Evolutionary conservation across 225 moss, liverwort and hornwort genomes (phyloP), one percentile per base, ranked within the genome.

Genomic region (Asterella californica): DNA sequence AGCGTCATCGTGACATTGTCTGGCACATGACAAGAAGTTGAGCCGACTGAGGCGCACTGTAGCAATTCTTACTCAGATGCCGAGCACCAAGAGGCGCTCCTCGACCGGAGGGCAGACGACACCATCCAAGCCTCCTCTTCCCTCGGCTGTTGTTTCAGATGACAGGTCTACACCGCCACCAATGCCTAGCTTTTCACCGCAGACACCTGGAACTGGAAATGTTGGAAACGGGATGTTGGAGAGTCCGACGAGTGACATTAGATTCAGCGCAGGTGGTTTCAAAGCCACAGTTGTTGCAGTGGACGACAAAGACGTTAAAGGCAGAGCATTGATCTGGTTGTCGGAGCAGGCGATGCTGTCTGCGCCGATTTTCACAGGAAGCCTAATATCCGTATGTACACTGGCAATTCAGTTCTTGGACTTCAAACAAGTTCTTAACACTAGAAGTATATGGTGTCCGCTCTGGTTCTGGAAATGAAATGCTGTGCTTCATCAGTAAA

Each of bases 331-430:
- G 19, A 76, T 97, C 15, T 97, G 93, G 93, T 89, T 97, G 87
- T 97, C 97, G 27, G 93, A 97, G 81, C 91, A 91, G 71, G 91
- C 92, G 0, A 97, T 97, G 97, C 86, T 92, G 36, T 82, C 97
- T 6, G 82, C 85, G 2, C 79, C 83, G 55, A 81, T 93, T n/a
- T 81, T 82, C 8, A 94, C 90, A 30, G 93, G 91, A 75, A 84
- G 87, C 83, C 79, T 92, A 63, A 83, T 97, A 60, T 89, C 92
- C 47, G 96, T 97, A 89, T 80, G 94, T 87, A n/a, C 25, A 14
- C 67, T 49, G 53, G 15, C 14, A 22, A 15, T 24, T 15, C 30
- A 50, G 15, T 29, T 14, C 45, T 68, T 30, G 0, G 49, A 50
- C 30, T 75, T 50, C 6, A 33, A 21, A 34, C 7, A 32, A 19